These are phyloP conservation scores for Clitocybe nebularis DNA, from an alignment of 1,284 basidiomycete species.

Conservation along the genomic window DNA sequence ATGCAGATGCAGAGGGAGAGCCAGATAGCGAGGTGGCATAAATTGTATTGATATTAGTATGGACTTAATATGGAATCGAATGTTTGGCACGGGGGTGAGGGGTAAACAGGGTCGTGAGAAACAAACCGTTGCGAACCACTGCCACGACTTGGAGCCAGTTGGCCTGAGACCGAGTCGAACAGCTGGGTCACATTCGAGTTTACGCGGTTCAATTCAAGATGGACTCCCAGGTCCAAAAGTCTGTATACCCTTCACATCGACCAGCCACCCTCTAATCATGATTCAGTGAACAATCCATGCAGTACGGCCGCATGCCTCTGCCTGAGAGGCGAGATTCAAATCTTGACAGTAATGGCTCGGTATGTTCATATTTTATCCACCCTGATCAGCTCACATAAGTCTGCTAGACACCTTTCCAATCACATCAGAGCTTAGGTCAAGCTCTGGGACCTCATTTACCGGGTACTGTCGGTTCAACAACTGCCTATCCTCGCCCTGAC, in stretches of 20 bases:
- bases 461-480: slow-evolving; percentile 20
- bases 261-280: slow-evolving; percentile 22
- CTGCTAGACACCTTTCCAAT: slow-evolving; percentile 39
- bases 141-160: slow-evolving; percentile 6
- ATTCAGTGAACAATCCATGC: slow-evolving; percentile 43
- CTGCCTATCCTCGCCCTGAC: slow-evolving; percentile 23
- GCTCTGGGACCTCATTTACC: slow-evolving; percentile 39
- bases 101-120: slow-evolving; percentile 20
- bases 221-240: slow-evolving; percentile 27
- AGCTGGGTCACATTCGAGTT: no score
- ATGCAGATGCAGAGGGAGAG: slow-evolving; percentile 30
- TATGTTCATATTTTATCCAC: slow-evolving; percentile 27
- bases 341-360: slow-evolving; percentile 45
- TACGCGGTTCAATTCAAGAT: slow-evolving; percentile 28
- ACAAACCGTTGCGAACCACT: slow-evolving; percentile 25
- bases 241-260: slow-evolving; percentile 23
- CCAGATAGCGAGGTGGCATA: slow-evolving; percentile 28
- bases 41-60: no score
- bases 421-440: slow-evolving; percentile 46
- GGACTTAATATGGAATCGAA: slow-evolving; percentile 14
- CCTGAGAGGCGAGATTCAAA: slow-evolving; percentile 41
- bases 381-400: slow-evolving; percentile 21
- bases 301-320: slow-evolving; percentile 43
- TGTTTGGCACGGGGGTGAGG: slow-evolving; percentile 18
- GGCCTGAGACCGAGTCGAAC: neutral